Base-by-base conservation (phyloP, 2,329 filamentous ascomycete genomes). In the Trichophyton mentagrophytes region DNA sequence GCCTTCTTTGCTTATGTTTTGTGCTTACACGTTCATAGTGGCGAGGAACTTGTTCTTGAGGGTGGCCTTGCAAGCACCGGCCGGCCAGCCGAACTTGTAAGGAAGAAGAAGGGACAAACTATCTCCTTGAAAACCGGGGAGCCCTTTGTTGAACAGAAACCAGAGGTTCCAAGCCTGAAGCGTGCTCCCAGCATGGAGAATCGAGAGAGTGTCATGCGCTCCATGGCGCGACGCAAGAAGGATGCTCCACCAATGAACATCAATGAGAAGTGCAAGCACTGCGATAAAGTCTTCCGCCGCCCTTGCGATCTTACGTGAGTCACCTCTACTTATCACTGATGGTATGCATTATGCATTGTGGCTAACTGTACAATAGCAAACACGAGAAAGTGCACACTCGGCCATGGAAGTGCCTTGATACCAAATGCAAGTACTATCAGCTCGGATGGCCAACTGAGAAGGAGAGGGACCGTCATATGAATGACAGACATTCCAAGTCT, bases 381-480 rank as follows among this genome's bases (percentile, higher is more conserved):
- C 93, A 99, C 76, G 88, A 95, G 77, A 99, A 97, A 80, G 97
- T 92, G 0, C 93, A 99, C 74, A 90, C 89, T 61, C 88, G 93
- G 40, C 93, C 92, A 8, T 96, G 89, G 88, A 99, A 99, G 79
- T 99, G 93, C 74, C 82, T 85, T 5, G 79, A 89, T 22, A 70
- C 82, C 46, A 85, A 83, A 53, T 97, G 93, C 87, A 95, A 95
- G 72, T 97, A 96, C 74, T 85, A 88, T 72, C 82, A 87, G 38
- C 85, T 88, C 67, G 93, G 93, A 57, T 97, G 92, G 88, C 92
- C 93, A 3, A 97, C 93, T 0, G 91, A 97, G 76, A 97, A 99
- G 77, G 93, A 97, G 77, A 88, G 91, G 75, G 91, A 96, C 68
- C 88, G 93, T 59, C 93, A 99, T 74, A 83, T 90, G 74, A 96